Conservation (phyloP, 192 early-diverging fungal species). For the Entomortierella chlamydospora region DNA sequence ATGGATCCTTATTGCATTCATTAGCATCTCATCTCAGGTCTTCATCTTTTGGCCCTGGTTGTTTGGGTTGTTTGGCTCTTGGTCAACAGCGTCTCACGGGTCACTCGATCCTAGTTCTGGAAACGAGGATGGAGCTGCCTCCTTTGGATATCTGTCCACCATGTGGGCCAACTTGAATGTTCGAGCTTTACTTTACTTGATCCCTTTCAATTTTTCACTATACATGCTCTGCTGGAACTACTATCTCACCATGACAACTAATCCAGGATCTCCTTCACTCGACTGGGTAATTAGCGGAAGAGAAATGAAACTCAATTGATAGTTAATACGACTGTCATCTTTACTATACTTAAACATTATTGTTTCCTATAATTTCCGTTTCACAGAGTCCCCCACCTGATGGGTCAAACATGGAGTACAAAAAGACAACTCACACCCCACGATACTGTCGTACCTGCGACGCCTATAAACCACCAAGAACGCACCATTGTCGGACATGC, state of each 20-base stretch:
- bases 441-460: slow-evolving; percentile 76
- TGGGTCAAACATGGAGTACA: slow-evolving; percentile 42
- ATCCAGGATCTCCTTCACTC: slow-evolving; percentile 85
- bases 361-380: neutral
- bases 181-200: slow-evolving; percentile 52
- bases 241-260: slow-evolving; percentile 76
- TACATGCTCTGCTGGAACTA: slow-evolving; percentile 90
- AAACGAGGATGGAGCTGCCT: neutral
- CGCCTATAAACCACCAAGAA: slow-evolving; percentile 76
- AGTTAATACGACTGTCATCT: neutral
- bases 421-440: slow-evolving; percentile 72
- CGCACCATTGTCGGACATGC: slow-evolving; percentile 85
- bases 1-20: slow-evolving; percentile 65
- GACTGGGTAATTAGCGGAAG: slow-evolving; percentile 52
- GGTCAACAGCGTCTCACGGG: neutral
- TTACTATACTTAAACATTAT: too few species aligned
- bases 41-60: slow-evolving; percentile 69
- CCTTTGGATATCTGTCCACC: slow-evolving; percentile 5
- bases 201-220: slow-evolving; percentile 83
- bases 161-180: slow-evolving; percentile 54
- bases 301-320: neutral
- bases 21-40: slow-evolving; percentile 70
- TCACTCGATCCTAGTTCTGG: neutral
- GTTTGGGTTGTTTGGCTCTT: slow-evolving; percentile 57
- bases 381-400: slow-evolving; percentile 9